These are phyloP conservation scores for Colletotrichum noveboracense DNA, from an alignment of 2,329 filamentous ascomycete species.

Conservation along the genomic window DNA sequence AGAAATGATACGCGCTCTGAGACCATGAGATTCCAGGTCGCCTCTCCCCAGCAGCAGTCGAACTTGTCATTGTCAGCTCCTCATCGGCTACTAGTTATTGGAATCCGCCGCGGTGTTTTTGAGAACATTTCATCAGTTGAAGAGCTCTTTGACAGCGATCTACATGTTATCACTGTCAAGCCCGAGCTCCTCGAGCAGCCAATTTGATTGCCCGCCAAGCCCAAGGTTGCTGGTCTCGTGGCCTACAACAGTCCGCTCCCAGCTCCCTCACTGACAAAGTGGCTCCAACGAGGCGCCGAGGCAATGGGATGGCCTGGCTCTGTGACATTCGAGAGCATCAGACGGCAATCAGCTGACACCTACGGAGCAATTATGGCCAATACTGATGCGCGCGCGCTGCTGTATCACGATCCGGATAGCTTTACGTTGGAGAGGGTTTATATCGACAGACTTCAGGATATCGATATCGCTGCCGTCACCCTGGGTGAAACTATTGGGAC, in stretches of 20 bases:
- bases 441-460: neutral
- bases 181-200: neutral
- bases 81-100: neutral
- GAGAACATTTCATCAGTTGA: neutral
- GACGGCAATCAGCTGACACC: neutral
- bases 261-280: neutral
- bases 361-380: neutral
- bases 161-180: neutral
- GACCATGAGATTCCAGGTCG: neutral
- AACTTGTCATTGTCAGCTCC: neutral
- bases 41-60: neutral
- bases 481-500: neutral
- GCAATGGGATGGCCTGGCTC: neutral
- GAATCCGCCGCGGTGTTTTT: neutral
- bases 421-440: neutral
- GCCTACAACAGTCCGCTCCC: neutral
- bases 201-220: neutral
- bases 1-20: neutral
- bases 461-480: neutral
- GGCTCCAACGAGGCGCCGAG: neutral
- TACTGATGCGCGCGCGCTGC: neutral
- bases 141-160: neutral
- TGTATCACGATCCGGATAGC: neutral
- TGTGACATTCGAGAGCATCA: neutral
- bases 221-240: neutral